Conservation (phyloP, 2,329 filamentous ascomycete genomes). For the Fusarium denticulatum region DNA sequence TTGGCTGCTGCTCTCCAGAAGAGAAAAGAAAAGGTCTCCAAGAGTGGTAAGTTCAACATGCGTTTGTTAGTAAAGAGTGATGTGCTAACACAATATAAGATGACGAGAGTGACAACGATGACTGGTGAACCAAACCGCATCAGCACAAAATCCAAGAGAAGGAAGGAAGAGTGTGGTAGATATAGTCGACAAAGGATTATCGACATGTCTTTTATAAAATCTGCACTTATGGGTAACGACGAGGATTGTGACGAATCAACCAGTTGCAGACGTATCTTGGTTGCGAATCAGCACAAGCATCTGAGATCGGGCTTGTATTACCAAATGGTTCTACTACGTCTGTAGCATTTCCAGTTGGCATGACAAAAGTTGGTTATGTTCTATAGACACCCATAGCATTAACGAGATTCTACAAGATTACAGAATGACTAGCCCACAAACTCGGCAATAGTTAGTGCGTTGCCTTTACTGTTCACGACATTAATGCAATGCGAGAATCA, state of each 20-base stretch:
- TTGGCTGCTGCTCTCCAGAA: constrained; percentile 80
- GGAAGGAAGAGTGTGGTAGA: constrained; percentile 13
- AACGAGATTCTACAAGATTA: constrained; percentile 20
- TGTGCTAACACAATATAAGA: constrained; percentile 58
- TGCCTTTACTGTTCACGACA: background rate
- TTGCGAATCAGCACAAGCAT: constrained; percentile 2
- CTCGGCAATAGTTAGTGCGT: background rate
- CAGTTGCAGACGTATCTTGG: background rate
- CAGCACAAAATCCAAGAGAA: constrained; percentile 17
- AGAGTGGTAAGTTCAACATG: constrained; percentile 80
- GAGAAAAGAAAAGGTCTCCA: constrained; percentile 92
- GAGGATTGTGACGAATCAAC: constrained; percentile 8
- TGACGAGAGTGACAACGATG: constrained; percentile 80
- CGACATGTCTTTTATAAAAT: constrained; percentile 2
- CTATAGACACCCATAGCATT: constrained; percentile 30
- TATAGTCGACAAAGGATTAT: constrained; percentile 17
- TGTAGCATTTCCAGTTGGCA: constrained; percentile 27
- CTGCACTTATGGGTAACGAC: constrained; percentile 5
- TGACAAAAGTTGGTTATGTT: constrained; percentile 26
- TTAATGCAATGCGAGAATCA: constrained; percentile 11
- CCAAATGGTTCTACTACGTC: constrained; percentile 14
- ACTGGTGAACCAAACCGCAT: constrained; percentile 62
- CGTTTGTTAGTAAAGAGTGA: background rate
- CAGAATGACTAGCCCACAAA: background rate
- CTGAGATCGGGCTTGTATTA: constrained; percentile 2